Evolutionary conservation across 257 asterid genomes (phyloP), one percentile per base, ranked within the genome.

Genomic region (Solanum tarijense): DNA sequence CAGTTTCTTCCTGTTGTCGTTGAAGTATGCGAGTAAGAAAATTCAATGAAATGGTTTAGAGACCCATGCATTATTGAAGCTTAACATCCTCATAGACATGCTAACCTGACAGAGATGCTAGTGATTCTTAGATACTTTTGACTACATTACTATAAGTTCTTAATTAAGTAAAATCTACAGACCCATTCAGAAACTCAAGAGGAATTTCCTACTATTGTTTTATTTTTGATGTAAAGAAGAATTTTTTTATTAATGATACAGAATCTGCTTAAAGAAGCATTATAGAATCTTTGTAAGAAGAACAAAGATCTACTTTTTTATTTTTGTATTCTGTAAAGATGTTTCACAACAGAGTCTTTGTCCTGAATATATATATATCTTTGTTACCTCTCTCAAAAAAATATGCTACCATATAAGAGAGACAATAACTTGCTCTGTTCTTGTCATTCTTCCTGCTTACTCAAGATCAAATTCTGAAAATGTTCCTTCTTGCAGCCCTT

Each of bases 401-500:
- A 6, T 12, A 13, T 68, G 12, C 23, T 76, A 39, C 25, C 84
- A 13, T 39, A 39, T 13, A 76, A 12, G 35, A n/a, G 84, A 76
- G 83, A 0, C 34, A 75, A 39, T 39, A 23, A n/a, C 60, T 76
- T 79, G 25, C 85, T 27, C 85, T 43, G 1, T 43, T 79, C 66
- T 25, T 79, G 16, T 43, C 38, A 23, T 79, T 41, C 27, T 79
- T 79, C 38, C 85, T 79, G 65, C 66, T 79, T 79, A 43, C 85
- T 79, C 13, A 79, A 27, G 38, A 18, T 79, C 34, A 38, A 58
- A 25, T 65, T 31, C 27, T 5, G 1, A 84, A 43, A 65, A 9
- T 9, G 18, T 69, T 84, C 18, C 25, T 83, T 62, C 82, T 83
- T 85, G 89, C 92, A 93, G 93, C 89, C 86, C 38, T 88, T 66